Evolutionary conservation across 2,329 filamentous ascomycete genomes (phyloP).

Genomic region (Cyanodermella asteris): DNA sequence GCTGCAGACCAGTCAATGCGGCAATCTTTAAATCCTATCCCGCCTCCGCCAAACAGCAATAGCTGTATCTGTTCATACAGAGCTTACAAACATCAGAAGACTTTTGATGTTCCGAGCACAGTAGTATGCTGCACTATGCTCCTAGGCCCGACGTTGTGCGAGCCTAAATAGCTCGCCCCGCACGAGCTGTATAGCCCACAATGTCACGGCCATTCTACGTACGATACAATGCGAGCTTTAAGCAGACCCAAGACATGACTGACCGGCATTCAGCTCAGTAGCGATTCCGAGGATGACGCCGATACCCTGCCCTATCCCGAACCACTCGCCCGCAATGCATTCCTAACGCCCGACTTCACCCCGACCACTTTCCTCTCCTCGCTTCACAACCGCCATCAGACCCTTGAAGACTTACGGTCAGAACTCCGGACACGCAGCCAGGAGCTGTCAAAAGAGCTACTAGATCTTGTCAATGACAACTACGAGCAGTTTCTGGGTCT

Average conservation of each 20-base stretch:
- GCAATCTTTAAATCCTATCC: too few species aligned
- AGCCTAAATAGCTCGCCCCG: too few species aligned
- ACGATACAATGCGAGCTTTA: neutral
- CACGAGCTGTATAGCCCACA: too few species aligned
- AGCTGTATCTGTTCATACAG: too few species aligned
- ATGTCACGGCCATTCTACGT: conserved; percentile 8
- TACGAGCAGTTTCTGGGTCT: conserved; percentile 79
- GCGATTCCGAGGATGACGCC: conserved; percentile 34
- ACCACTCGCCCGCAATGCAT: conserved; percentile 63
- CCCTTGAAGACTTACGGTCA: conserved; percentile 72
- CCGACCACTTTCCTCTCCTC: conserved; percentile 65
- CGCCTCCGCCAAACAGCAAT: too few species aligned
- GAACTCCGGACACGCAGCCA: conserved; percentile 67
- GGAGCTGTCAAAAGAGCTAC: conserved; percentile 60
- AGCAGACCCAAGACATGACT: neutral
- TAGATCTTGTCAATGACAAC: conserved; percentile 88
- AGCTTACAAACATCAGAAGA: too few species aligned
- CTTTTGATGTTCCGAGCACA: too few species aligned
- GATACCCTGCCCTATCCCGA: conserved; percentile 68
- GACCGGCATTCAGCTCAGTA: neutral
- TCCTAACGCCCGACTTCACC: conserved; percentile 56
- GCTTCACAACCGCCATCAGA: conserved; percentile 74
- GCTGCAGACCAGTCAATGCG: too few species aligned
- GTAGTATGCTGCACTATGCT: too few species aligned
- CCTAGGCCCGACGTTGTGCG: too few species aligned